A percentile compares a stretch with the other conserved stretches of the same genome.
These are phyloP conservation scores for Trichoderma lentiforme DNA, from an alignment of 2,329 filamentous ascomycete species.

Conservation along the genomic window DNA sequence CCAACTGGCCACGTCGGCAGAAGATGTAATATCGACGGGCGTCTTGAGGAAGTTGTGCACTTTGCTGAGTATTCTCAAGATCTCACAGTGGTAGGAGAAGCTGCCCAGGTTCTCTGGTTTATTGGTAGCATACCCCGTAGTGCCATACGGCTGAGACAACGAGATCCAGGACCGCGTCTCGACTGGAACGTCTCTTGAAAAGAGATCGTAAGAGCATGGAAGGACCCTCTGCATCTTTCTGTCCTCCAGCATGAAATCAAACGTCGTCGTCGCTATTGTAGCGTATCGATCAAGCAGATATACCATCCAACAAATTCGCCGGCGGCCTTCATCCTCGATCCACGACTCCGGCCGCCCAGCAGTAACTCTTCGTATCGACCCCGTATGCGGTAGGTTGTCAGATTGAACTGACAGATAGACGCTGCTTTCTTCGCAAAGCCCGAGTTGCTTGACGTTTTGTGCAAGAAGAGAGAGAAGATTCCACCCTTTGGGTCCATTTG, in stretches of 20 bases:
- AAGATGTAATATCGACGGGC: conserved; percentile 39
- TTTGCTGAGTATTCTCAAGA: conserved; percentile 41
- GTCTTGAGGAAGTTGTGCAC: conserved; percentile 42
- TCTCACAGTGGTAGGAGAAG: conserved; percentile 45
- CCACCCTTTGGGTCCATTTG: conserved; percentile 42
- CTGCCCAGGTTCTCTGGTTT: conserved; percentile 43
- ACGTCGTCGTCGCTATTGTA: conserved; percentile 39
- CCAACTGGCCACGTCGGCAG: conserved; percentile 39
- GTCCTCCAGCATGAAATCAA: conserved; percentile 43
- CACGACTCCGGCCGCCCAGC: conserved; percentile 39
- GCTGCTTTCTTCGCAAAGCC: conserved; percentile 39
- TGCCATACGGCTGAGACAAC: conserved; percentile 26
- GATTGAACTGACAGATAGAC: conserved; percentile 35
- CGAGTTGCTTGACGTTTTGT: conserved; percentile 39
- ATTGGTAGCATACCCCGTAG: conserved; percentile 31
- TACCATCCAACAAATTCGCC: conserved; percentile 44
- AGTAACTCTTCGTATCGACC: conserved; percentile 34
- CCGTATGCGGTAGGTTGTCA: conserved; percentile 33
- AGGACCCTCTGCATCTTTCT: conserved; percentile 38
- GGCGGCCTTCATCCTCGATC: conserved; percentile 44
- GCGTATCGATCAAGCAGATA: conserved; percentile 44
- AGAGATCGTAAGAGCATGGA: conserved; percentile 44
- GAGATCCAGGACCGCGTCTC: conserved; percentile 36
- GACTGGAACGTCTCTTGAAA: conserved; percentile 42
- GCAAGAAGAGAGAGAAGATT: conserved; percentile 39